Conservation (phyloP, 805 yeast species). For the Hanseniaspora vineae region DNA sequence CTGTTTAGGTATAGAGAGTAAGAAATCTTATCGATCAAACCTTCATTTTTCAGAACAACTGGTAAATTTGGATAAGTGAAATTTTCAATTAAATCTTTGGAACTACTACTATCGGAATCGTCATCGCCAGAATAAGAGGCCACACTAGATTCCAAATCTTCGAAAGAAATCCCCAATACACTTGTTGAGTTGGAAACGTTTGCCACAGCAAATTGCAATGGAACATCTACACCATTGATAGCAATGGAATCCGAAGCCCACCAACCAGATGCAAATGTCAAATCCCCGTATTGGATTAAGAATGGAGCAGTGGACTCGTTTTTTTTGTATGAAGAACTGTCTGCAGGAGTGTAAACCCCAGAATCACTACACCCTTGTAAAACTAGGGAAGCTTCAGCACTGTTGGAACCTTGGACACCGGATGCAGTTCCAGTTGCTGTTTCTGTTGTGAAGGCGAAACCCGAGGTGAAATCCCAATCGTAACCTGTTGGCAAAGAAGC, state of each 20-base stretch:
- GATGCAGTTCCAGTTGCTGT: too few species aligned
- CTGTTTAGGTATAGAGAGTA: slow-evolving; percentile 42
- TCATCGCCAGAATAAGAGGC: slow-evolving; percentile 3
- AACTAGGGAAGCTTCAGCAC: too few species aligned
- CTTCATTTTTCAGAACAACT: slow-evolving; percentile 35
- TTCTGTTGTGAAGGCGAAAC: too few species aligned
- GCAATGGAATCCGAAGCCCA: slow-evolving; percentile 48
- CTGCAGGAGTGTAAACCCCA: slow-evolving; percentile 16
- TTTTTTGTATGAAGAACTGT: slow-evolving; percentile 14
- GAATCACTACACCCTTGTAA: slow-evolving; percentile 12
- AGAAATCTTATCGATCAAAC: slow-evolving; percentile 35
- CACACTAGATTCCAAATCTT: slow-evolving; percentile 42
- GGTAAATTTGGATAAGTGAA: slow-evolving; percentile 50
- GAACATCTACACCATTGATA: slow-evolving; percentile 34
- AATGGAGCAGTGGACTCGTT: slow-evolving; percentile 13
- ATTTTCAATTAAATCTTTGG: slow-evolving; percentile 9
- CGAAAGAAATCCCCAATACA: slow-evolving; percentile 49
- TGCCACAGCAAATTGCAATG: slow-evolving; percentile 51
- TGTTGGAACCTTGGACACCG: too few species aligned
- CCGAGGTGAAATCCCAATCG: too few species aligned
- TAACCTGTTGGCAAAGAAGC: too few species aligned
- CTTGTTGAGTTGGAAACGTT: slow-evolving; percentile 44
- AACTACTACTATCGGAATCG: slow-evolving; percentile 4
- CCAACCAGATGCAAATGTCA: slow-evolving; percentile 30
- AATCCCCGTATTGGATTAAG: slow-evolving; percentile 31